Evolutionary conservation across 1,284 basidiomycete species (phyloP).

Genomic region (Rhodotorula sp.): DNA sequence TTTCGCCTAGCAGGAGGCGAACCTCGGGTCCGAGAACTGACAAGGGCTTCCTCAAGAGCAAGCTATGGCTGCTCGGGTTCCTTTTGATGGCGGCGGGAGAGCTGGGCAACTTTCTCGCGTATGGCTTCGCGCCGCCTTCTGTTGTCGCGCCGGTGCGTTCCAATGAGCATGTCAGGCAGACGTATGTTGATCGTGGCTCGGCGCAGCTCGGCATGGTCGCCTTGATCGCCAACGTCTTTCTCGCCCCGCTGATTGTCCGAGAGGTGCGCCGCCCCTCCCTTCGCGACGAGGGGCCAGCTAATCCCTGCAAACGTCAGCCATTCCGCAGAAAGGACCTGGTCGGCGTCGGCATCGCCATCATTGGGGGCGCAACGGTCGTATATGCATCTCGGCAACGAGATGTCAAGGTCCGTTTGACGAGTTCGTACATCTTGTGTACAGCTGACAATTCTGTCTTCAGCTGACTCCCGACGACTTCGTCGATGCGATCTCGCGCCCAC

Average conservation of each 20-base stretch:
- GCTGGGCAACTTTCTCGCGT: conserved; percentile 85
- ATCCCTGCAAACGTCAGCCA: no score
- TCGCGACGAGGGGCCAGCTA: no score
- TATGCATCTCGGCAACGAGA: conserved; percentile 69
- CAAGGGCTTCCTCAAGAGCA: conserved; percentile 72
- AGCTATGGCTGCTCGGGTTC: conserved; percentile 90
- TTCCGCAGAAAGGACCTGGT: conserved; percentile 68
- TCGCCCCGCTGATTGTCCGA: conserved; percentile 77
- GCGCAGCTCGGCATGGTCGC: conserved; percentile 63
- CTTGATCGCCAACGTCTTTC: conserved; percentile 88
- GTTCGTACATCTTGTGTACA: no score
- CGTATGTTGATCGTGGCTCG: not conserved
- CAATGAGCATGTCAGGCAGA: conserved; percentile 1
- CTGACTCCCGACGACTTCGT: conserved; percentile 66
- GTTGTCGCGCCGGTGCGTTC: conserved; percentile 67
- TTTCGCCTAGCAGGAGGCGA: no score
- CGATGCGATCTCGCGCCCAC: conserved; percentile 63
- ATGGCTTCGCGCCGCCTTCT: conserved; percentile 83
- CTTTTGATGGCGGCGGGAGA: conserved; percentile 88
- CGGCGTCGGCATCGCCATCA: conserved; percentile 74
- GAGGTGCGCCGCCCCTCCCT: conserved; percentile 40
- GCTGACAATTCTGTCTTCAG: conserved; percentile 34
- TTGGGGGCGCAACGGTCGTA: conserved; percentile 90
- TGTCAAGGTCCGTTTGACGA: conserved; percentile 57
- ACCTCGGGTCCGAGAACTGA: conserved; percentile 20